Evolutionary conservation across 1,284 basidiomycete genomes (phyloP).

Genomic region (Cutaneotrichosporon cyanovorans): DNA sequence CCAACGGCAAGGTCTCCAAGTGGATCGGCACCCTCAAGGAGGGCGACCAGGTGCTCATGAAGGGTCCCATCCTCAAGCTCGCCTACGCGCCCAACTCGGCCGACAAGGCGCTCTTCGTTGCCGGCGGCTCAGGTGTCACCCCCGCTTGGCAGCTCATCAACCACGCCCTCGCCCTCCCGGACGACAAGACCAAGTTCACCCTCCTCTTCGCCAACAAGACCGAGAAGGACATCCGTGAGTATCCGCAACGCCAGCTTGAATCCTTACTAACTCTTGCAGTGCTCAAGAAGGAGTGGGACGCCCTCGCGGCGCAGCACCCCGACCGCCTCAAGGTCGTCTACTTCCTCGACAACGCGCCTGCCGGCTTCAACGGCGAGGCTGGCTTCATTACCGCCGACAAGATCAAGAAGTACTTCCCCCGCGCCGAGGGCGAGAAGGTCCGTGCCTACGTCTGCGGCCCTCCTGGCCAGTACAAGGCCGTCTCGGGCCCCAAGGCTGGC

Average conservation of each 20-base stretch:
- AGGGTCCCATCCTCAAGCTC: conserved; percentile 82
- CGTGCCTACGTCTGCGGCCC: conserved; percentile 90
- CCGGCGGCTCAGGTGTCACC: conserved; percentile 55
- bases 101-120: conserved; percentile 78
- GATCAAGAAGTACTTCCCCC: conserved; percentile 62
- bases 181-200: conserved; percentile 94
- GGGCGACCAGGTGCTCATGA: conserved; percentile 77
- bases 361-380: conserved; percentile 62
- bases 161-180: conserved; percentile 58
- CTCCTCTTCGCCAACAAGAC: conserved; percentile 84
- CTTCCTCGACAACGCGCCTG: conserved; percentile 68
- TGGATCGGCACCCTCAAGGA: conserved; percentile 63
- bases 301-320: conserved; percentile 61
- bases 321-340: conserved; percentile 71
- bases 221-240: conserved; percentile 68
- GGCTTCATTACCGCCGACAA: conserved; percentile 68
- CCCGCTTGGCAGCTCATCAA: conserved; percentile 56
- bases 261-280: conserved; percentile 43
- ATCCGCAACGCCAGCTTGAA: too few species aligned
- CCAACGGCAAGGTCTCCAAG: conserved; percentile 64
- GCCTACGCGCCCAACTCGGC: conserved; percentile 77
- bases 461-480: conserved; percentile 70
- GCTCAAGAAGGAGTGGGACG: conserved; percentile 71
- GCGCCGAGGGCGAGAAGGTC: conserved; percentile 62
- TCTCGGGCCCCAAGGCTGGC: conserved; percentile 56